These are phyloP conservation scores for Nemania sp. DNA, from an alignment of 2,329 filamentous ascomycete species.

Conservation along the genomic window DNA sequence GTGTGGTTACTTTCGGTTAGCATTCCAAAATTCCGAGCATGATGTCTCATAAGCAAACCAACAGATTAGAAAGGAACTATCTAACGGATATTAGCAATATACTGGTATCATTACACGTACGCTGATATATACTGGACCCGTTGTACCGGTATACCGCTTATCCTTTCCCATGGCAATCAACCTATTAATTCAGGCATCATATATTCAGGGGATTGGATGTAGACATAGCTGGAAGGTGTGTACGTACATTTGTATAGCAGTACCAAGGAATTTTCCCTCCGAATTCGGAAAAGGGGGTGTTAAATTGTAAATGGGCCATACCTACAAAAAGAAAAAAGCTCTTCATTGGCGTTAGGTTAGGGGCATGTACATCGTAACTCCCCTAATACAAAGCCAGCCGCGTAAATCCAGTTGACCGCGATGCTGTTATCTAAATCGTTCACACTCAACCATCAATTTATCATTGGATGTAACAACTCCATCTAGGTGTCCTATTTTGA, in stretches of 20 bases:
- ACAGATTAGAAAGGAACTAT: not conserved
- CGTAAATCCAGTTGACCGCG: not conserved
- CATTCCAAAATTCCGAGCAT: constrained; percentile 13
- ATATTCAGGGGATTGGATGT: not conserved
- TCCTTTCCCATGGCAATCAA: not conserved
- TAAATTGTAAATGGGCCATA: constrained; percentile 22
- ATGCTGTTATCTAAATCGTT: not conserved
- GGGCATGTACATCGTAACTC: constrained; percentile 6
- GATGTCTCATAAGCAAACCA: not conserved
- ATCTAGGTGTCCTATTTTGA: not conserved
- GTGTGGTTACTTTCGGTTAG: constrained; percentile 21
- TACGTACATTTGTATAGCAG: constrained; percentile 15
- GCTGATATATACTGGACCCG: not conserved
- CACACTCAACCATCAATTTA: not conserved
- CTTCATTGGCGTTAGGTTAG: not conserved
- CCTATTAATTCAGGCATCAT: not conserved
- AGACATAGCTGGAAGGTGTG: not conserved
- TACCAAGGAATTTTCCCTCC: constrained; percentile 16
- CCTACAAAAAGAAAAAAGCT: constrained; percentile 21
- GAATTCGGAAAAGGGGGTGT: constrained; percentile 24
- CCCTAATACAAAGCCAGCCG: not conserved
- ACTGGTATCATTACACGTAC: not conserved
- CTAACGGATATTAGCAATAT: not conserved
- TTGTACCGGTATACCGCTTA: not conserved
- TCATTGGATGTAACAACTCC: not conserved